A percentile compares a stretch with the other conserved stretches of the same genome.
Conservation (phyloP, 2,329 filamentous ascomycete species). For the Botrytis tulipae region DNA sequence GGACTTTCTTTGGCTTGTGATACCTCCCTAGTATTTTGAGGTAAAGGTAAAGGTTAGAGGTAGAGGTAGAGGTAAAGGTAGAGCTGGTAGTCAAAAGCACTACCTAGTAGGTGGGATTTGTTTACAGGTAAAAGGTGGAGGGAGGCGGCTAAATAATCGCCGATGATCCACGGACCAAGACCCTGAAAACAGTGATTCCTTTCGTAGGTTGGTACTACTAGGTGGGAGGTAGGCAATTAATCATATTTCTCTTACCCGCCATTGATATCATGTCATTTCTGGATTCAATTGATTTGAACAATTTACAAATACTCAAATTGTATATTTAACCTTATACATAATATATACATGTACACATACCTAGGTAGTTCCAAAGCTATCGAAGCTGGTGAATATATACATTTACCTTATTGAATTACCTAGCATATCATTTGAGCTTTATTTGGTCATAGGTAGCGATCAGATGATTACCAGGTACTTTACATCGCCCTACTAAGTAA, state of each 20-base stretch:
- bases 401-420: neutral
- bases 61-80: neutral
- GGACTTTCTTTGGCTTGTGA: neutral
- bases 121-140: conserved; percentile 1
- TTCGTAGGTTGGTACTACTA: neutral
- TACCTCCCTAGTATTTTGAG: neutral
- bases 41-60: neutral
- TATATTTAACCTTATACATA: neutral
- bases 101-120: neutral
- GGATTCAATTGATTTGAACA: neutral
- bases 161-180: neutral
- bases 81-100: neutral
- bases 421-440: neutral
- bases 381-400: neutral
- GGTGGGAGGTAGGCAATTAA: neutral
- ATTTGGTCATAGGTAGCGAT: neutral
- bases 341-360: neutral
- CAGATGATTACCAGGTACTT: neutral
- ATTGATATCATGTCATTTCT: neutral
- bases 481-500: neutral
- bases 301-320: neutral
- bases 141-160: conserved; percentile 1
- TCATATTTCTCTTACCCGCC: neutral
- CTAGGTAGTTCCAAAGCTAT: neutral
- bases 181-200: neutral